A percentile compares a stretch with the other conserved stretches of the same genome.
Conservation (phyloP, 2,329 filamentous ascomycete genomes). For the Boeremia lycopersici region DNA sequence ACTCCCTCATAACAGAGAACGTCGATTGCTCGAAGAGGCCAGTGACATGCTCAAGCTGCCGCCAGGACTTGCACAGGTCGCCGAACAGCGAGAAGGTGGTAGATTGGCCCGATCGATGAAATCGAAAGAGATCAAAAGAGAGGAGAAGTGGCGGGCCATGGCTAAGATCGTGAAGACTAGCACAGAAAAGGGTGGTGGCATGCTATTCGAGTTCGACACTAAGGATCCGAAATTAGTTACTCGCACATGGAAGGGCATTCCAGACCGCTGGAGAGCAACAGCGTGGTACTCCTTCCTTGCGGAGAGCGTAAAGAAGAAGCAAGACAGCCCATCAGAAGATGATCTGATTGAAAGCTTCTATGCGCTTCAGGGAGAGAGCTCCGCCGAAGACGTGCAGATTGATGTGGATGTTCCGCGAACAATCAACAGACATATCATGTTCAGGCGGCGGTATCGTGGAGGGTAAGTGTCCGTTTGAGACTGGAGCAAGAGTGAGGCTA, state of each 20-base stretch:
- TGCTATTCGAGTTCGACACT: slow-evolving; percentile 79
- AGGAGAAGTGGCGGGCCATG: slow-evolving; percentile 73
- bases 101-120: slow-evolving; percentile 57
- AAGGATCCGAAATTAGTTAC: slow-evolving; percentile 80
- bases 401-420: slow-evolving; percentile 96
- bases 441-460: slow-evolving; percentile 85
- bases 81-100: slow-evolving; percentile 53
- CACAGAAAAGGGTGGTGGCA: slow-evolving; percentile 64
- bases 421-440: slow-evolving; percentile 97
- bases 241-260: slow-evolving; percentile 97
- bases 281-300: slow-evolving; percentile 95
- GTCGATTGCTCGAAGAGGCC: slow-evolving; percentile 63
- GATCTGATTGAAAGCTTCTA: slow-evolving; percentile 75
- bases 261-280: slow-evolving; percentile 89
- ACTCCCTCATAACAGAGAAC: slow-evolving; percentile 60
- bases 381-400: slow-evolving; percentile 93
- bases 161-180: slow-evolving; percentile 56
- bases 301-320: slow-evolving; percentile 71
- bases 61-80: slow-evolving; percentile 55
- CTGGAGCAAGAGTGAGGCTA: slow-evolving; percentile 12
- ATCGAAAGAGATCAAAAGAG: slow-evolving; percentile 65
- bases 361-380: slow-evolving; percentile 73
- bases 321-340: slow-evolving; percentile 68
- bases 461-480: slow-evolving; percentile 55
- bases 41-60: slow-evolving; percentile 69